Percentiles rank a stretch among this genome's conserved stretches.
phyloP scores from a whole-genome alignment of 768 basidiomycete genomes.

The Cystobasidium onofrii region DNA sequence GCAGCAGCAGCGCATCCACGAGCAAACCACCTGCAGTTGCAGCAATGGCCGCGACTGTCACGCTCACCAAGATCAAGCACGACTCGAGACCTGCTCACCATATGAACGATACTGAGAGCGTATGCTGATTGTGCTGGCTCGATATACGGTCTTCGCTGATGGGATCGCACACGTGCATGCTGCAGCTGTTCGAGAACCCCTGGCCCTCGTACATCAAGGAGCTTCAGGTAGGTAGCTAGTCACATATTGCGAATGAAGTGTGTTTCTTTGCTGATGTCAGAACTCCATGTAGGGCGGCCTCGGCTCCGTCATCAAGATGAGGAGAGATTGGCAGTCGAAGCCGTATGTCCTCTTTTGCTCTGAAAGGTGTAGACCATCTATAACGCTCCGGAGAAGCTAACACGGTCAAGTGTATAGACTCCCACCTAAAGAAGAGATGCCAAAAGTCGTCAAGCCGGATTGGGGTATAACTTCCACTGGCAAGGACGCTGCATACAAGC shows the following conservation, averaged over 20 bases:
- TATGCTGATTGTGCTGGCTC: not conserved
- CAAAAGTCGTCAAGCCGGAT: slow-evolving; percentile 5
- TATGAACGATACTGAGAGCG: slow-evolving; percentile 18
- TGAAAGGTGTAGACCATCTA: too few relatives aligned
- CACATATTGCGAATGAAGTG: not conserved
- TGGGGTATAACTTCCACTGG: not conserved
- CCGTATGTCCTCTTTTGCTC: not conserved
- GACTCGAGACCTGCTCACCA: slow-evolving; percentile 26
- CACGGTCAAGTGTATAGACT: not conserved
- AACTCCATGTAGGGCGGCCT: not conserved
- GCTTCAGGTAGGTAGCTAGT: not conserved
- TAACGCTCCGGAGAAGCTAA: not conserved
- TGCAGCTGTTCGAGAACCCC: slow-evolving; percentile 23
- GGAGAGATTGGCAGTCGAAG: not conserved
- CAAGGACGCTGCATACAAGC: not conserved
- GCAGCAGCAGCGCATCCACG: not conserved
- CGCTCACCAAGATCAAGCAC: slow-evolving; percentile 14
- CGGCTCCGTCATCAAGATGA: not conserved
- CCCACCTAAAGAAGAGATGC: slow-evolving; percentile 13
- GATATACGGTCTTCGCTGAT: too few relatives aligned
- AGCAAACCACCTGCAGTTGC: not conserved
- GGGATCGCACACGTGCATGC: not conserved
- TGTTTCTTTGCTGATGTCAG: not conserved
- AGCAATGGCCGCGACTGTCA: slow-evolving; percentile 1
- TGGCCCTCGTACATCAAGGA: slow-evolving; percentile 16